Evolutionary conservation across 2,329 filamentous ascomycete species (phyloP).

Genomic region (Drechmeria coniospora): DNA sequence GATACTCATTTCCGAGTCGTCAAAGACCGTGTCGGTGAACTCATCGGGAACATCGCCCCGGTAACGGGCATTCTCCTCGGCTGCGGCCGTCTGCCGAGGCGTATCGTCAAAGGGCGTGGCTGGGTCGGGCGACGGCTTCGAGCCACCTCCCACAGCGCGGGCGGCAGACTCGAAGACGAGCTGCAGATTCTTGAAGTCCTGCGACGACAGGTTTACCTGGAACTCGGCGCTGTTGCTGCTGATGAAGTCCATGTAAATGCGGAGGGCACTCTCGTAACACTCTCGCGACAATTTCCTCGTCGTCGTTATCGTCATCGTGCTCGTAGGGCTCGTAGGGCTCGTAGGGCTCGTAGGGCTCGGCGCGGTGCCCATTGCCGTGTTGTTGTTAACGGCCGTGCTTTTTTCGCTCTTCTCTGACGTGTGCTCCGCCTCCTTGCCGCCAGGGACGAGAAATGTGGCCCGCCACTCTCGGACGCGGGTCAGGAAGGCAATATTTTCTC

Average conservation of each 20-base stretch:
- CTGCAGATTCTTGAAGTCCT: conserved; percentile 38
- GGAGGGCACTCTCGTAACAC: conserved; percentile 40
- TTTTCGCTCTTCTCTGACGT: conserved; percentile 6
- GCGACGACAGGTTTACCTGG: conserved; percentile 48
- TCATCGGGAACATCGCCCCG: conserved; percentile 30
- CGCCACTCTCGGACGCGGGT: conserved; percentile 34
- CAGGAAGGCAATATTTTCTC: conserved; percentile 53
- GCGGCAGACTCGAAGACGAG: conserved; percentile 40
- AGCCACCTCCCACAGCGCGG: conserved; percentile 25
- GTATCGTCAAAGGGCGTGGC: conserved; percentile 27
- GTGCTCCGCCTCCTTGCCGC: conserved; percentile 9
- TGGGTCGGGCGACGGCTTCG: conserved; percentile 21
- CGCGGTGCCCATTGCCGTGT: too few relatives aligned
- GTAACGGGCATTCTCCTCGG: conserved; percentile 15
- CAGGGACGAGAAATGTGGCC: conserved; percentile 11
- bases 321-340: too few relatives aligned
- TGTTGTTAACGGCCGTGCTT: too few relatives aligned
- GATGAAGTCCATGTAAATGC: conserved; percentile 47
- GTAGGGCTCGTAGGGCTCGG: too few relatives aligned
- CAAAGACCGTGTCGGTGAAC: conserved; percentile 42
- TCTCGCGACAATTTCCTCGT: conserved; percentile 25
- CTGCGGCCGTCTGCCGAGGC: conserved; percentile 8
- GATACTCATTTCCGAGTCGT: conserved; percentile 42
- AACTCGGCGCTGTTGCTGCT: conserved; percentile 47
- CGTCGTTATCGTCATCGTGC: conserved; percentile 1